These are phyloP conservation scores for Penicillium sp. DNA, from an alignment of 2,329 filamentous ascomycete species.

Conservation along the genomic window DNA sequence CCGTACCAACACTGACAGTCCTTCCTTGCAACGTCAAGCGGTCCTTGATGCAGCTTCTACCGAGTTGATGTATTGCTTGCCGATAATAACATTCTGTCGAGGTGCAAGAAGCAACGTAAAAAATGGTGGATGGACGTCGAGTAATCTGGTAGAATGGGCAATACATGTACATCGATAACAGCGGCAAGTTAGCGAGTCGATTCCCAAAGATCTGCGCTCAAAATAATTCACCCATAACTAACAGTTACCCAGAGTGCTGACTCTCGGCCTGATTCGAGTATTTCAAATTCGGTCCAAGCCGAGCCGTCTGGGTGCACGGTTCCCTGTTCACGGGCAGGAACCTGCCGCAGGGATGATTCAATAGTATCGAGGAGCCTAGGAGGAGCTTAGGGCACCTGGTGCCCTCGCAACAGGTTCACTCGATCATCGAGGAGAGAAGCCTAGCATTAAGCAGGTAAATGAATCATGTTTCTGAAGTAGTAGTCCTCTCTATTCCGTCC, in stretches of 20 bases:
- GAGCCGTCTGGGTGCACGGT: conserved; percentile 19
- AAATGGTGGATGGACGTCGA: no score
- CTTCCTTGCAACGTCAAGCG: not conserved
- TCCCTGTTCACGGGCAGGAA: conserved; percentile 8
- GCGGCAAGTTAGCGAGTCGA: not conserved
- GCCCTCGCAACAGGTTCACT: not conserved
- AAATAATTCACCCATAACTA: no score
- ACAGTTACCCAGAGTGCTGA: not conserved
- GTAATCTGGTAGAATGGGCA: not conserved
- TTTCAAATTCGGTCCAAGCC: conserved; percentile 17
- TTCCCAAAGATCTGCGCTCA: not conserved
- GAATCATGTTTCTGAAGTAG: not conserved
- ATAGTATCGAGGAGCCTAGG: not conserved
- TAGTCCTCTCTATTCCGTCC: not conserved
- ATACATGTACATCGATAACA: not conserved
- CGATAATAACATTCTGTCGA: not conserved
- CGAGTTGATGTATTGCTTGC: not conserved
- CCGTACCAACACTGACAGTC: no score
- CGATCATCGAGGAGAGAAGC: not conserved
- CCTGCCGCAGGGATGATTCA: conserved; percentile 3
- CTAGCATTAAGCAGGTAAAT: not conserved
- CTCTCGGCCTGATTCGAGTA: not conserved
- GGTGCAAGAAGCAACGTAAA: not conserved
- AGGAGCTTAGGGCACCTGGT: not conserved
- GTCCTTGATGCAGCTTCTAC: not conserved